phyloP scores from a whole-genome alignment of 768 basidiomycete genomes.

The Hemileccinum impolitum region DNA sequence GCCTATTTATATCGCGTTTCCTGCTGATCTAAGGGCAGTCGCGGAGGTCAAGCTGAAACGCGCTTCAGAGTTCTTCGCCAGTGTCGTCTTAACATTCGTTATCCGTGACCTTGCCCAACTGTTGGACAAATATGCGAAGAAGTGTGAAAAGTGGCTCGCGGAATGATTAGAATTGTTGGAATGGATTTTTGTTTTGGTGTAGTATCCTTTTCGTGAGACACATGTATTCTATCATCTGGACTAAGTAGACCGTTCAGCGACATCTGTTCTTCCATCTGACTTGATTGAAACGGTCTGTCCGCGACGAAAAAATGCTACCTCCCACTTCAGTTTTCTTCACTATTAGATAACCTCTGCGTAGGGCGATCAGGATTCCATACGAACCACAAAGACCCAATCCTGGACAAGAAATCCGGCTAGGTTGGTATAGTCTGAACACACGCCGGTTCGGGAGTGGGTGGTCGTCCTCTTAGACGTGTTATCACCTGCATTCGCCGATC shows the following conservation, averaged over 20 bases:
- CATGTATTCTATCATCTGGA: slow-evolving; percentile 35
- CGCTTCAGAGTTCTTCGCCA: slow-evolving; percentile 89
- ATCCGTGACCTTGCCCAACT: slow-evolving; percentile 82
- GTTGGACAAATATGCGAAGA: slow-evolving; percentile 91
- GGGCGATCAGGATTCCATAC: neutral
- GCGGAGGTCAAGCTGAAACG: slow-evolving; percentile 76
- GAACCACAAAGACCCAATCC: neutral
- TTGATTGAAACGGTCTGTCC: slow-evolving; percentile 9
- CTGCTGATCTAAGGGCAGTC: slow-evolving; percentile 55
- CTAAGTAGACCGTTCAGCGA: slow-evolving; percentile 27
- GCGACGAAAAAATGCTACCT: slow-evolving; percentile 9
- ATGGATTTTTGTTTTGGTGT: slow-evolving; percentile 24
- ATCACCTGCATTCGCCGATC: slow-evolving; percentile 62
- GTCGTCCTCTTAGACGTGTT: slow-evolving; percentile 51
- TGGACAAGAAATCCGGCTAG: neutral
- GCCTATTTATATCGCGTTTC: slow-evolving; percentile 70
- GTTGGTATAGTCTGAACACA: slow-evolving; percentile 8
- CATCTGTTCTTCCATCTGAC: slow-evolving; percentile 30
- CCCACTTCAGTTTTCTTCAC: slow-evolving; percentile 17
- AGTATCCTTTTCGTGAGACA: slow-evolving; percentile 24
- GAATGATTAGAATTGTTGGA: slow-evolving; percentile 49
- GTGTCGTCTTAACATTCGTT: slow-evolving; percentile 85
- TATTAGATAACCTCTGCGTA: slow-evolving; percentile 23
- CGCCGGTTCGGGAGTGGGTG: slow-evolving; percentile 53
- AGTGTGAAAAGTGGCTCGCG: slow-evolving; percentile 88